Conservation (phyloP, 371 early-diverging fungal genomes). For the Mucor piriformis region DNA sequence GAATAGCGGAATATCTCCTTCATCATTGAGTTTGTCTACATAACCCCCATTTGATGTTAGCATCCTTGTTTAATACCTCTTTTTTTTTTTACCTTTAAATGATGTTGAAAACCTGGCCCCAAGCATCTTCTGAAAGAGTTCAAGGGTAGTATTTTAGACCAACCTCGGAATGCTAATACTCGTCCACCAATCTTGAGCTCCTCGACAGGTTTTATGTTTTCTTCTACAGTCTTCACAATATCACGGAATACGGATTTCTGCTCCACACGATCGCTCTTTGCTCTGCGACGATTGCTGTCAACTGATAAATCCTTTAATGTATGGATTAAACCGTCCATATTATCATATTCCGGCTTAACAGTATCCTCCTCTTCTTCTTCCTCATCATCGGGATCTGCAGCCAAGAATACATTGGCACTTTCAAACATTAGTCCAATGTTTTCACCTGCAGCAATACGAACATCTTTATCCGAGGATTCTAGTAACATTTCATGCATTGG, state of each 20-base stretch:
- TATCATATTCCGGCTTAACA: constrained; percentile 52
- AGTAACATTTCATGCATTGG: constrained; percentile 56
- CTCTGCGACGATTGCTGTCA: constrained; percentile 63
- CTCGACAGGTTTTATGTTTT: constrained; percentile 50
- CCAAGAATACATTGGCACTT: constrained; percentile 28
- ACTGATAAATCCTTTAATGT: constrained; percentile 59
- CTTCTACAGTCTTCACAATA: constrained; percentile 70
- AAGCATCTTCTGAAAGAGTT: constrained; percentile 37
- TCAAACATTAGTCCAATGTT: constrained; percentile 78
- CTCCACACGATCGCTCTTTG: constrained; percentile 62
- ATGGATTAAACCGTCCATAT: constrained; percentile 60
- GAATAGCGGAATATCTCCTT: constrained; percentile 38
- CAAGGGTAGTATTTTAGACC: constrained; percentile 46
- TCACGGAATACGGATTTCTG: constrained; percentile 74
- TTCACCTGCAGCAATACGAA: constrained; percentile 76
- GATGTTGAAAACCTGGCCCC: constrained; percentile 42
- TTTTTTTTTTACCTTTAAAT: constrained; percentile 19
- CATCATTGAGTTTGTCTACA: constrained; percentile 25
- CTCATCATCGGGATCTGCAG: constrained; percentile 30
- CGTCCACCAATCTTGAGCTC: constrained; percentile 51
- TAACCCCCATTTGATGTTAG: background rate
- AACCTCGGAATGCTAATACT: constrained; percentile 49
- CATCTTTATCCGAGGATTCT: constrained; percentile 65
- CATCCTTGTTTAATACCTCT: background rate
- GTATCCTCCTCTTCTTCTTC: constrained; percentile 40